phyloP scores from a whole-genome alignment of 441 rosid genomes.

The Euphorbia celastroides region DNA sequence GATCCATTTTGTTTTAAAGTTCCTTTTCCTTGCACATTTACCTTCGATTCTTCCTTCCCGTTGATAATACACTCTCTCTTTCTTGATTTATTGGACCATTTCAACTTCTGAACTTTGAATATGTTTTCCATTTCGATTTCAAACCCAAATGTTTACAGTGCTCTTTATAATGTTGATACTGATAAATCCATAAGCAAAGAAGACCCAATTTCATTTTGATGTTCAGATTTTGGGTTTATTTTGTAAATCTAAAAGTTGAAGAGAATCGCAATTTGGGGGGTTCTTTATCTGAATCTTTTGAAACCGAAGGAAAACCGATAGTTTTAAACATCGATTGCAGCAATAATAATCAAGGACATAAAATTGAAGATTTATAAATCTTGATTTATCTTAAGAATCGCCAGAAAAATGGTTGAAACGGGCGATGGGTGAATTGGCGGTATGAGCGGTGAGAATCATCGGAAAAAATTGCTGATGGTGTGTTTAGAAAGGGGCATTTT shows the following conservation, averaged over 20 bases:
- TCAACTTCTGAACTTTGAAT: not conserved
- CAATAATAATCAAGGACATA: slow-evolving; percentile 20
- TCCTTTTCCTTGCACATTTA: slow-evolving; percentile 11
- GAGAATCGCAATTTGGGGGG: not conserved
- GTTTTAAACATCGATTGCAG: slow-evolving; percentile 31
- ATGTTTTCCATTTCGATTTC: not conserved
- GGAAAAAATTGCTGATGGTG: no score
- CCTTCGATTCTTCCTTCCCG: slow-evolving; percentile 42
- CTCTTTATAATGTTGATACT: slow-evolving; percentile 4
- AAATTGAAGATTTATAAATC: slow-evolving; percentile 34
- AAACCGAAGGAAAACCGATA: slow-evolving; percentile 29
- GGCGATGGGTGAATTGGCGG: no score
- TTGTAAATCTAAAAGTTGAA: not conserved
- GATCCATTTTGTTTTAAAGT: slow-evolving; percentile 24
- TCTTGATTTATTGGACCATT: not conserved
- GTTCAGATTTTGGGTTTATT: slow-evolving; percentile 33
- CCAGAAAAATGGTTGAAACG: no score
- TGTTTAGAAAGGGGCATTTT: no score
- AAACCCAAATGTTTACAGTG: not conserved
- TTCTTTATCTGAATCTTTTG: not conserved
- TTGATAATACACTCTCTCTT: slow-evolving; percentile 36
- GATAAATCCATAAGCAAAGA: slow-evolving; percentile 29
- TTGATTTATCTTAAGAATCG: slow-evolving; percentile 58
- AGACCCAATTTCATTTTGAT: slow-evolving; percentile 19
- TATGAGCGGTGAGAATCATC: no score